Evolutionary conservation across 2,329 filamentous ascomycete species (phyloP).

Genomic region (Monilinia vaccinii-corymbosi): DNA sequence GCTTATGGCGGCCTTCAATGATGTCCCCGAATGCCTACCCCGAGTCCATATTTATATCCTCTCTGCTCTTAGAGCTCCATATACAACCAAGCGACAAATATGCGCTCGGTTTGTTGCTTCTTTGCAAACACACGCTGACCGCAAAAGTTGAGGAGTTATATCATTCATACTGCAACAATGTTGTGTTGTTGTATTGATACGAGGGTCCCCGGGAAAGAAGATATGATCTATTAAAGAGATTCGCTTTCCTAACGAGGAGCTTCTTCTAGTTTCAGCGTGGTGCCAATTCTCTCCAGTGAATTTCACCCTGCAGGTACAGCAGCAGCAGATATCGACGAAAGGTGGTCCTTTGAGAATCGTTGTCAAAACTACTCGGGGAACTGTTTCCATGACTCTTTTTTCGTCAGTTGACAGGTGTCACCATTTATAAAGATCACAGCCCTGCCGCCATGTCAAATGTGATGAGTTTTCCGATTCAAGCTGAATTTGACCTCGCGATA

Average conservation of each 20-base stretch:
- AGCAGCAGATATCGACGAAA: not conserved
- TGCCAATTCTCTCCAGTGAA: not conserved
- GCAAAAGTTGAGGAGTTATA: not conserved
- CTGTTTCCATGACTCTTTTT: no score
- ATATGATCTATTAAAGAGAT: not conserved
- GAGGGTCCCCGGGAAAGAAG: not conserved
- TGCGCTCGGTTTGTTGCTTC: not conserved
- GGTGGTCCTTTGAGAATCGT: not conserved
- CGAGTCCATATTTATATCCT: not conserved
- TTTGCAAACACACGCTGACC: not conserved
- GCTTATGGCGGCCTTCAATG: not conserved
- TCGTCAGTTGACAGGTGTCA: no score
- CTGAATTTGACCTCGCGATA: not conserved
- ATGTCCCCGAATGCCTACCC: not conserved
- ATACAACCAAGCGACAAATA: not conserved
- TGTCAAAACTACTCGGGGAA: fast-evolving
- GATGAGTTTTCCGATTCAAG: not conserved
- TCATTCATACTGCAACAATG: no score
- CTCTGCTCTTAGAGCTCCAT: not conserved
- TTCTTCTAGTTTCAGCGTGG: not conserved
- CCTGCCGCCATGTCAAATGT: not conserved
- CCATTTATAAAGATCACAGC: not conserved
- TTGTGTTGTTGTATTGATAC: no score
- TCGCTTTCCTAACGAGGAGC: not conserved
- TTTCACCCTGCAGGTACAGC: not conserved